A percentile compares a stretch with the other conserved stretches of the same genome.
Evolutionary conservation across 495 filamentous ascomycete species (phyloP).

Genomic region (Penicillium salamii): DNA sequence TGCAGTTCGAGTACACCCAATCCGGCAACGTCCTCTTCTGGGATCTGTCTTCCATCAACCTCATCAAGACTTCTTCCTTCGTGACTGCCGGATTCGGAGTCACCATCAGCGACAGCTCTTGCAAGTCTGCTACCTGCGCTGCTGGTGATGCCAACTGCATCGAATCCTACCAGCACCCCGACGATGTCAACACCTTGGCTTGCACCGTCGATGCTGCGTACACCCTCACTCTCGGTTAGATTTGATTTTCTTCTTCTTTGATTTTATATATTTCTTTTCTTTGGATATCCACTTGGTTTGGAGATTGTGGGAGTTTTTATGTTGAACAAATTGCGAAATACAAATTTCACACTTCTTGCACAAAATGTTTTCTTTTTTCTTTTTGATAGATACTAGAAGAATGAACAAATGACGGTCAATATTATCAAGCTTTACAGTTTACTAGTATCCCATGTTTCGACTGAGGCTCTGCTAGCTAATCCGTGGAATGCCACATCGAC

Average conservation of each 20-base stretch:
- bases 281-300: conserved; percentile 1
- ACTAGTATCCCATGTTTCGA: too few relatives aligned
- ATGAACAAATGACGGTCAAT: not conserved
- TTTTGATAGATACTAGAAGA: not conserved
- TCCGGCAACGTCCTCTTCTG: conserved; percentile 38
- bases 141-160: conserved; percentile 32
- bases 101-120: conserved; percentile 26
- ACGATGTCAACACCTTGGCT: conserved; percentile 30
- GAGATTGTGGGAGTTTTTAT: conserved; percentile 4
- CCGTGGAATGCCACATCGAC: too few relatives aligned
- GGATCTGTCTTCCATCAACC: conserved; percentile 44
- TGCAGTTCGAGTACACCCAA: conserved; percentile 48
- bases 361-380: not conserved
- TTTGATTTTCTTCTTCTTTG: not conserved
- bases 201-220: conserved; percentile 21
- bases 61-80: conserved; percentile 28
- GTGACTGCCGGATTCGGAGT: conserved; percentile 34
- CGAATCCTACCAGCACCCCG: conserved; percentile 32
- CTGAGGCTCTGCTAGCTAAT: too few relatives aligned
- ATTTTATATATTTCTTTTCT: not conserved
- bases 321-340: conserved; percentile 4
- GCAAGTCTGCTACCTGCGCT: conserved; percentile 26
- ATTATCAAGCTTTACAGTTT: too few relatives aligned
- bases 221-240: conserved; percentile 23
- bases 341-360: not conserved